These are phyloP conservation scores for Aphanomyces euteiches DNA, from an alignment of 352 stramenopile species.

Conservation along the genomic window DNA sequence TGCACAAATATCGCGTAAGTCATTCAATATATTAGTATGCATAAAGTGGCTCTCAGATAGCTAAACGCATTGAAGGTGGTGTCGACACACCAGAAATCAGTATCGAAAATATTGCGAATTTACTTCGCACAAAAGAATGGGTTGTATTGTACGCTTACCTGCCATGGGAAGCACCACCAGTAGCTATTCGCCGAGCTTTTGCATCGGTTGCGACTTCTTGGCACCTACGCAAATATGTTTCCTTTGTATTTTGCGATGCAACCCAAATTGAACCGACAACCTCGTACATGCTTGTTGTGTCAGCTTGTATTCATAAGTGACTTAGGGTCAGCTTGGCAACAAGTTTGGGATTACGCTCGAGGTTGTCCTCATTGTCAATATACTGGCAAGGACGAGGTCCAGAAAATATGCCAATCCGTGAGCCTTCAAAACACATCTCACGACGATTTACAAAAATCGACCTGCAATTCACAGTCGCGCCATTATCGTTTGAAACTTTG, in stretches of 20 bases:
- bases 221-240: conserved; percentile 1
- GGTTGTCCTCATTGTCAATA: conserved; percentile 1
- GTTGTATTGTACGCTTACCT: conserved; percentile 21
- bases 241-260: conserved; percentile 17
- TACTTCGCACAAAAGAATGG: conserved; percentile 2
- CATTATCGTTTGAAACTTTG: neutral
- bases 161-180: conserved; percentile 18
- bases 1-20: conserved; percentile 19
- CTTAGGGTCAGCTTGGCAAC: conserved; percentile 19
- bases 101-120: neutral
- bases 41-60: conserved; percentile 6
- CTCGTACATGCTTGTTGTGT: neutral
- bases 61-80: conserved; percentile 18
- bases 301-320: neutral
- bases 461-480: neutral
- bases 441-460: conserved; percentile 23
- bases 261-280: conserved; percentile 10
- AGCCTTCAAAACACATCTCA: neutral
- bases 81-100: conserved; percentile 7
- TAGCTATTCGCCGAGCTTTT: neutral
- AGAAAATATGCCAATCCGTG: conserved; percentile 3
- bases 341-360: neutral
- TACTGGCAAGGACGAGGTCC: conserved; percentile 29
- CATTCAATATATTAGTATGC: conserved; percentile 10
- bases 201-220: conserved; percentile 10